Conservation (phyloP, 225 moss, liverwort and hornwort species). For the Rhytidiadelphus loreus region DNA sequence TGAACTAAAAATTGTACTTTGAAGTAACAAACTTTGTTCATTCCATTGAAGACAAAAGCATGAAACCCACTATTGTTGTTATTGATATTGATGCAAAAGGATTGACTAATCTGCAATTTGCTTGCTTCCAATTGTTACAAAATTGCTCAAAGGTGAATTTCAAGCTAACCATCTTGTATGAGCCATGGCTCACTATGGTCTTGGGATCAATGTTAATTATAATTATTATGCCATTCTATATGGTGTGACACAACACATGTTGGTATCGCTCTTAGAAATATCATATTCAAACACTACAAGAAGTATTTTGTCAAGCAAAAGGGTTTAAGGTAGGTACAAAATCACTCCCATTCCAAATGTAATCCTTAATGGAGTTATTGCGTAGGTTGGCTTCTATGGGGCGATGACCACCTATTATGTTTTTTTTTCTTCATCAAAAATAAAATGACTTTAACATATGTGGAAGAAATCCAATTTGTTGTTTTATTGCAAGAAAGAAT, state of each 20-base stretch:
- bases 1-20: background rate
- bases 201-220: no score
- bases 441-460: background rate
- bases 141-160: background rate
- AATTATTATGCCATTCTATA: background rate
- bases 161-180: no score
- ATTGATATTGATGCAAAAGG: background rate
- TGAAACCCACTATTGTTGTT: background rate
- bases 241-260: background rate
- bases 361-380: fast-evolving
- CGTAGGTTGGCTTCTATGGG: fast-evolving
- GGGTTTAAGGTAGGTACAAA: fast-evolving
- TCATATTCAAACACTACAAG: background rate
- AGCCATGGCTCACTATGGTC: no score
- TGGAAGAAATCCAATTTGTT: background rate
- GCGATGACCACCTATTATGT: fast-evolving
- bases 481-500: background rate
- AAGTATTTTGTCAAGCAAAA: background rate
- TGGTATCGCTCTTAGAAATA: background rate
- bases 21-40: background rate
- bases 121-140: background rate
- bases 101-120: background rate
- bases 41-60: background rate
- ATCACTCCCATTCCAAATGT: background rate
- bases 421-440: background rate